A percentile compares a stretch with the other conserved stretches of the same genome.
phyloP scores from a whole-genome alignment of 805 yeast species.

The Kurtzmaniella cleridarum region DNA sequence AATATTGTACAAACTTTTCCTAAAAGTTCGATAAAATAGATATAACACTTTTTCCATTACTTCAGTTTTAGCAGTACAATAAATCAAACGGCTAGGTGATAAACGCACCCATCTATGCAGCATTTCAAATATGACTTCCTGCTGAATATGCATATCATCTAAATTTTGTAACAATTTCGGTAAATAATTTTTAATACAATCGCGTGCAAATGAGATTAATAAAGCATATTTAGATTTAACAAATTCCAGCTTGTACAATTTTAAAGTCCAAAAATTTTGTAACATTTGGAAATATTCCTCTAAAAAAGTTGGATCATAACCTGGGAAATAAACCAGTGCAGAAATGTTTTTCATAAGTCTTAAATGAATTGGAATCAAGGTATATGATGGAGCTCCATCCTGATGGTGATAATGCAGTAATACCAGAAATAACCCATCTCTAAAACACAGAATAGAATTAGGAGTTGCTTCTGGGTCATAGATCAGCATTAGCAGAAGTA shows the following conservation, averaged over 20 bases:
- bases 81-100: constrained; percentile 25
- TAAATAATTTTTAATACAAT: constrained; percentile 19
- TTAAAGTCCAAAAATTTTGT: constrained; percentile 17
- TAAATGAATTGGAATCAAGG: constrained; percentile 26
- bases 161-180: constrained; percentile 21
- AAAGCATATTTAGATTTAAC: constrained; percentile 18
- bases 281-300: constrained; percentile 22
- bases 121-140: constrained; percentile 29
- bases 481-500: constrained; percentile 34
- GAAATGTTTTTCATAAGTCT: constrained; percentile 29
- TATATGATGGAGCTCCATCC: constrained; percentile 1
- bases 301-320: constrained; percentile 27
- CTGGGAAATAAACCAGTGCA: constrained; percentile 30
- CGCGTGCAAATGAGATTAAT: constrained; percentile 18
- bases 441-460: constrained; percentile 30
- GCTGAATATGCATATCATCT: constrained; percentile 23
- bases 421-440: constrained; percentile 36
- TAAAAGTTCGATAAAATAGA: constrained; percentile 27
- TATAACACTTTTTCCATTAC: constrained; percentile 29
- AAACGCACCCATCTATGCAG: constrained; percentile 30
- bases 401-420: constrained; percentile 20
- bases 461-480: constrained; percentile 39
- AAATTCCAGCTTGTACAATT: constrained; percentile 9
- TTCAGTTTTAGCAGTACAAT: constrained; percentile 16
- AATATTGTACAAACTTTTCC: constrained; percentile 28